Percentiles rank a stretch among this genome's conserved stretches.
These are phyloP conservation scores for Fusarium agapanthi DNA, from an alignment of 2,329 filamentous ascomycete genomes.

Conservation along the genomic window DNA sequence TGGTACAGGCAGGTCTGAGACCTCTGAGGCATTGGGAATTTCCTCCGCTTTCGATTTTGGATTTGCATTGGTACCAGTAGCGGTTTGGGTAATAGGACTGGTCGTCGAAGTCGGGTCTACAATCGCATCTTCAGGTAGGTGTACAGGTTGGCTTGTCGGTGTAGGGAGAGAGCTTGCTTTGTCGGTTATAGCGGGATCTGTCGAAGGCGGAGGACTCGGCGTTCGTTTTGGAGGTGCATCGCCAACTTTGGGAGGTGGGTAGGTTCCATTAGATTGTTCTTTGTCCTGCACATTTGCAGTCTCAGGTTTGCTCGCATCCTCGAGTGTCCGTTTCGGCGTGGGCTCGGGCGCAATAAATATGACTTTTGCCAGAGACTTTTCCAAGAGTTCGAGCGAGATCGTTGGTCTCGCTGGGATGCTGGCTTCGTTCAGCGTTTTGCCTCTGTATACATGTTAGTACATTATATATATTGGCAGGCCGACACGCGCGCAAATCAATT, in stretches of 20 bases:
- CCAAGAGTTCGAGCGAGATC: conserved; percentile 55
- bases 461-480: conserved; percentile 12
- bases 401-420: conserved; percentile 61
- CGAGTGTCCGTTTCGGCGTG: conserved; percentile 9
- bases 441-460: conserved; percentile 44
- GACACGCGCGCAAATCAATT: conserved; percentile 28
- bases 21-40: not conserved
- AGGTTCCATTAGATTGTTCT: conserved; percentile 13
- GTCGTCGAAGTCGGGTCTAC: conserved; percentile 22
- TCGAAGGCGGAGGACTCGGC: conserved; percentile 16
- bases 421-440: conserved; percentile 59
- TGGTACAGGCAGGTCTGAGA: conserved; percentile 1
- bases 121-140: conserved; percentile 3
- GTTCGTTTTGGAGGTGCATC: conserved; percentile 15
- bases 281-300: conserved; percentile 15
- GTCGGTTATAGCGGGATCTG: conserved; percentile 9
- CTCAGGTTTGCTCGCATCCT: conserved; percentile 17
- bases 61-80: not conserved
- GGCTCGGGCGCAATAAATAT: conserved; percentile 31
- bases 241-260: conserved; percentile 13
- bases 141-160: not conserved
- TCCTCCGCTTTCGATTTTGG: not conserved
- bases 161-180: not conserved
- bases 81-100: conserved; percentile 8
- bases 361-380: conserved; percentile 49